phyloP scores from a whole-genome alignment of 495 filamentous ascomycete genomes.

The Xylaria intraflava region DNA sequence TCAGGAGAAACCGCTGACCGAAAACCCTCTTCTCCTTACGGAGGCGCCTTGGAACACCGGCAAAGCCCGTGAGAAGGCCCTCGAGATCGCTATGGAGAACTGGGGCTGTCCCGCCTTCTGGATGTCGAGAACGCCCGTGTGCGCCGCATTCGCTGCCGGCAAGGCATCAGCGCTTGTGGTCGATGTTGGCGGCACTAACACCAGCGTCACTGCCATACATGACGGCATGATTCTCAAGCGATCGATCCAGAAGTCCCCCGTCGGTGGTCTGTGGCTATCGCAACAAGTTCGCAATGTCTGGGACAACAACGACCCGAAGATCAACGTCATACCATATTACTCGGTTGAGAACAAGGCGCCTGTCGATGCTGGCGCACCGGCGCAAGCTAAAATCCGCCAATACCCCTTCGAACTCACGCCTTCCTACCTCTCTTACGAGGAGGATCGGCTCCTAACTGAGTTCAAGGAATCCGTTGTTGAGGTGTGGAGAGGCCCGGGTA shows the following conservation, averaged over 20 bases:
- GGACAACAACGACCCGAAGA: slow-evolving; percentile 64
- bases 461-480: slow-evolving; percentile 98
- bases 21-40: slow-evolving; percentile 88
- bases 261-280: slow-evolving; percentile 85
- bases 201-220: slow-evolving; percentile 84
- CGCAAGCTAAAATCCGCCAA: slow-evolving; percentile 50
- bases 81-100: slow-evolving; percentile 92
- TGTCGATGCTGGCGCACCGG: slow-evolving; percentile 79
- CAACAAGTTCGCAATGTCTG: slow-evolving; percentile 79
- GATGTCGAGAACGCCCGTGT: slow-evolving; percentile 55
- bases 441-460: slow-evolving; percentile 87
- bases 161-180: slow-evolving; percentile 88
- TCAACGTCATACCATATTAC: slow-evolving; percentile 79
- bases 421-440: slow-evolving; percentile 73
- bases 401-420: slow-evolving; percentile 60
- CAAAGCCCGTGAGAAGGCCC: slow-evolving; percentile 82
- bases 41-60: slow-evolving; percentile 86
- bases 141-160: slow-evolving; percentile 73
- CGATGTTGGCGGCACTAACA: slow-evolving; percentile 86
- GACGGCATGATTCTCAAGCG: slow-evolving; percentile 92
- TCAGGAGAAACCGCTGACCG: slow-evolving; percentile 70
- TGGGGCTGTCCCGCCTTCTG: slow-evolving; percentile 95
- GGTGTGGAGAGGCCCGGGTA: slow-evolving; percentile 79
- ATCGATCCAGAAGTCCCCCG: slow-evolving; percentile 70
- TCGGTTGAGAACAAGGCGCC: slow-evolving; percentile 76